A percentile compares a stretch with the other conserved stretches of the same genome.
These are phyloP conservation scores for Aspergillus novoparasiticus DNA, from an alignment of 2,329 filamentous ascomycete species.

Conservation along the genomic window DNA sequence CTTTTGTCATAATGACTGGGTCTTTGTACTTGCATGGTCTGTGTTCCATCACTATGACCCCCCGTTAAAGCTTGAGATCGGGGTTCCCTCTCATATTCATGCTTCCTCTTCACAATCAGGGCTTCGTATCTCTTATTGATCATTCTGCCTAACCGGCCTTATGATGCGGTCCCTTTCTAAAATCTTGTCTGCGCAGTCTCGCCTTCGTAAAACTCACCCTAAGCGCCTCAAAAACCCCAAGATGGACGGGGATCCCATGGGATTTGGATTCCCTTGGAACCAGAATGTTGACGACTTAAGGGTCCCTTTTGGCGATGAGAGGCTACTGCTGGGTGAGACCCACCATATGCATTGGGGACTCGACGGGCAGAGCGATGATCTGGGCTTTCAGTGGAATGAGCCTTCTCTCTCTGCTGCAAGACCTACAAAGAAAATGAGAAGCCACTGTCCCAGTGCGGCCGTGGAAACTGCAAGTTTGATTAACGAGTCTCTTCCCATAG, in stretches of 20 bases:
- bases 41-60: not conserved
- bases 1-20: not conserved
- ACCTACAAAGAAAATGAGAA: constrained; percentile 6
- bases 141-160: not conserved
- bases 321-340: constrained; percentile 5
- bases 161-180: not conserved
- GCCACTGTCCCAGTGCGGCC: not conserved
- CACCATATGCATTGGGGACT: constrained; percentile 3
- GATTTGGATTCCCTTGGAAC: not conserved
- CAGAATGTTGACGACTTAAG: not conserved
- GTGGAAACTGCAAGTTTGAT: constrained; percentile 3
- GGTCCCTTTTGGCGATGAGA: not conserved
- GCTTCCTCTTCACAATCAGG: not conserved
- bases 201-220: not conserved
- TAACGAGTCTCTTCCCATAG: constrained; percentile 7
- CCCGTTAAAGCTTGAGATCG: not conserved
- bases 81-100: not conserved
- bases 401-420: not conserved
- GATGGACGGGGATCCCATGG: not conserved
- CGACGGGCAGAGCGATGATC: not conserved
- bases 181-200: not conserved
- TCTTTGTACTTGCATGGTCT: not conserved
- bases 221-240: not conserved
- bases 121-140: not conserved
- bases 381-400: not conserved